These are phyloP conservation scores for Salix koriyanagi DNA, from an alignment of 345 rosid genomes.

Conservation along the genomic window DNA sequence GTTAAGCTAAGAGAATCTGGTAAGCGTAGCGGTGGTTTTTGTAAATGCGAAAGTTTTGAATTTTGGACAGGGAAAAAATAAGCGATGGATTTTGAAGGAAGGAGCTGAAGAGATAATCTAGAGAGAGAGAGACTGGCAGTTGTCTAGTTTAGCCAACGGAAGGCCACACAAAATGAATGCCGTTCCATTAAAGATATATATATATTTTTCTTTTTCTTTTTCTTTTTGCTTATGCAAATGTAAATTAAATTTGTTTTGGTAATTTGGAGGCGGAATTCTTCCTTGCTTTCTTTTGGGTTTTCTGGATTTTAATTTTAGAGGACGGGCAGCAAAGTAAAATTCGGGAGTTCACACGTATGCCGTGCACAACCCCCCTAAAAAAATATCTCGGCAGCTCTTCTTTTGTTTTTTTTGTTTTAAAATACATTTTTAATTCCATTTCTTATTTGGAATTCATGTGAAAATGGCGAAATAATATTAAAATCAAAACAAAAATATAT, in stretches of 20 bases:
- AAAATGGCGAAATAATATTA: too few relatives aligned
- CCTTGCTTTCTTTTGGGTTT: too few relatives aligned
- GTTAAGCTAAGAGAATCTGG: background rate
- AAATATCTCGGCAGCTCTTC: too few relatives aligned
- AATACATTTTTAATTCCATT: too few relatives aligned
- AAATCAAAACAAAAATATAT: too few relatives aligned
- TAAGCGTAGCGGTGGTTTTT: constrained; percentile 11
- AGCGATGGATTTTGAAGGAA: constrained; percentile 28
- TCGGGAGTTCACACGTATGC: too few relatives aligned
- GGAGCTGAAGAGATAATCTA: constrained; percentile 55
- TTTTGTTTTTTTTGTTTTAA: too few relatives aligned
- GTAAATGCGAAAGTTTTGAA: constrained; percentile 10
- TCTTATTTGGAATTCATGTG: too few relatives aligned
- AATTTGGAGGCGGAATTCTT: background rate
- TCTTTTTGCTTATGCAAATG: background rate
- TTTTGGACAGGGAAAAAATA: constrained; percentile 26
- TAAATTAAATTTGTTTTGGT: background rate
- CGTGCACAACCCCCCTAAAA: too few relatives aligned
- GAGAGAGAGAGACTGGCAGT: constrained; percentile 25
- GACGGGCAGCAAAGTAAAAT: too few relatives aligned
- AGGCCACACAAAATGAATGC: constrained; percentile 54
- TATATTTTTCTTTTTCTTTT: too few relatives aligned
- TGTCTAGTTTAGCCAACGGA: constrained; percentile 18
- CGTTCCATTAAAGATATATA: constrained; percentile 34
- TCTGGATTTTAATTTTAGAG: too few relatives aligned